These are phyloP conservation scores for Vitis rotundifolia DNA, from an alignment of 164 flowering plant genomes.

Conservation along the genomic window DNA sequence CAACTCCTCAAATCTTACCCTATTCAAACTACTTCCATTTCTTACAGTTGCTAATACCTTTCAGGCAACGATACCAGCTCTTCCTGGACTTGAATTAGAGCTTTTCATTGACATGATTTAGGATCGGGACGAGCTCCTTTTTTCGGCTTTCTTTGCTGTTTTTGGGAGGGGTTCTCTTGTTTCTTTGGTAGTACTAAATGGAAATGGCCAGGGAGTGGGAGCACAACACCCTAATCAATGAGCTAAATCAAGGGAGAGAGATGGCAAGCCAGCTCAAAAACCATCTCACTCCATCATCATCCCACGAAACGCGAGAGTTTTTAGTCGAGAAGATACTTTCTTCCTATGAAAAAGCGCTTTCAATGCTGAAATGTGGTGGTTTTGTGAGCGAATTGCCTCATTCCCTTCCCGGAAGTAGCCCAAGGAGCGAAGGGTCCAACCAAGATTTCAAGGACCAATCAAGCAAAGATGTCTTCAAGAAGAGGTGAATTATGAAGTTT, in stretches of 20 bases:
- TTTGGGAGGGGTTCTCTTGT: background rate
- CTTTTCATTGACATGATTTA: no score
- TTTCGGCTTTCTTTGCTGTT: no score
- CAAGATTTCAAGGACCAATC: slow-evolving; percentile 6
- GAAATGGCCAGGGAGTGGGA: slow-evolving; percentile 20
- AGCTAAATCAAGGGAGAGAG: slow-evolving; percentile 45
- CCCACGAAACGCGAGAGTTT: slow-evolving; percentile 18
- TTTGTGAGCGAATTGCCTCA: slow-evolving; percentile 5
- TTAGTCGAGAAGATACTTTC: slow-evolving; percentile 35
- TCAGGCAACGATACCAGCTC: no score
- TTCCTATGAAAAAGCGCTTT: slow-evolving; percentile 46
- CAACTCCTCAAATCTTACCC: no score
- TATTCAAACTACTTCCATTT: no score
- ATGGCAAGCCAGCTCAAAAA: slow-evolving; percentile 33
- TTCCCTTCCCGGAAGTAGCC: slow-evolving; percentile 19
- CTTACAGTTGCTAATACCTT: no score
- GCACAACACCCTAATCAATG: slow-evolving; percentile 25
- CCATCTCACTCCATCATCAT: slow-evolving; percentile 29
- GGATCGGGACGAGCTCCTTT: no score
- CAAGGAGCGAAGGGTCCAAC: slow-evolving; percentile 26
- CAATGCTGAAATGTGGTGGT: slow-evolving; percentile 25
- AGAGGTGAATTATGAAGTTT: slow-evolving; percentile 28
- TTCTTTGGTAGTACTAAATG: slow-evolving; percentile 3
- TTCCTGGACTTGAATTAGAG: no score
- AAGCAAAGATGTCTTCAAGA: slow-evolving; percentile 29